phyloP scores from a whole-genome alignment of 768 basidiomycete species.

The Tylopilus vinaceipallidus region DNA sequence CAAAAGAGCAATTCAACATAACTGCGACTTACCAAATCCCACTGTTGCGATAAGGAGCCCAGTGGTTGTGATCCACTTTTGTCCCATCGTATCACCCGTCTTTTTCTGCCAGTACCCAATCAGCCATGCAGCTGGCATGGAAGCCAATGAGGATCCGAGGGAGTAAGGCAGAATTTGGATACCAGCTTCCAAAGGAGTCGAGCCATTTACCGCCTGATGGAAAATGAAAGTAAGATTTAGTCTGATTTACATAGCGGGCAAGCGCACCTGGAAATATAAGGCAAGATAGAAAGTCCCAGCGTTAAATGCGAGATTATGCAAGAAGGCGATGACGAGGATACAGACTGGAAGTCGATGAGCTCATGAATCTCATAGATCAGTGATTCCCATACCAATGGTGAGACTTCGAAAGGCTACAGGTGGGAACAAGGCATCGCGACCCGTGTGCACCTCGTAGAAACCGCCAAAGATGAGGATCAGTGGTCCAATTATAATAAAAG shows the following conservation, averaged over 20 bases:
- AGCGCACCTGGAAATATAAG: conserved; percentile 71
- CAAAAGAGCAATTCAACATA: not conserved
- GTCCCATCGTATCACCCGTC: conserved; percentile 56
- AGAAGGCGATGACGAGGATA: conserved; percentile 66
- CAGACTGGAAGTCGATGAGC: conserved; percentile 43
- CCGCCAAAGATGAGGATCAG: conserved; percentile 56
- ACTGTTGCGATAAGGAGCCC: conserved; percentile 65
- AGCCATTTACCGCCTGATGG: conserved; percentile 63
- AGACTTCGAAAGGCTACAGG: conserved; percentile 55
- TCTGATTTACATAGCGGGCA: conserved; percentile 1
- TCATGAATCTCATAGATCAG: conserved; percentile 8
- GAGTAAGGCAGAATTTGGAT: conserved; percentile 79
- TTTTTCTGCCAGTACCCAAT: conserved; percentile 64
- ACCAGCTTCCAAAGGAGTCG: conserved; percentile 70
- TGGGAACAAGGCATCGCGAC: conserved; percentile 72
- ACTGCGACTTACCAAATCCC: conserved; percentile 62
- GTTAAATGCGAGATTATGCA: conserved; percentile 82
- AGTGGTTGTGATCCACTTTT: conserved; percentile 59
- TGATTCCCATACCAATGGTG: conserved; percentile 51
- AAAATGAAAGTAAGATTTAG: conserved; percentile 1
- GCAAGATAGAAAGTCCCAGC: conserved; percentile 87
- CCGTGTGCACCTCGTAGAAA: conserved; percentile 65
- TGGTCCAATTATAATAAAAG: conserved; percentile 56
- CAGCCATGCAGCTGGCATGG: conserved; percentile 84
- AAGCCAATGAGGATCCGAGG: conserved; percentile 79